Evolutionary conservation across 768 basidiomycete genomes (phyloP).

Genomic region (Trametes punicea): DNA sequence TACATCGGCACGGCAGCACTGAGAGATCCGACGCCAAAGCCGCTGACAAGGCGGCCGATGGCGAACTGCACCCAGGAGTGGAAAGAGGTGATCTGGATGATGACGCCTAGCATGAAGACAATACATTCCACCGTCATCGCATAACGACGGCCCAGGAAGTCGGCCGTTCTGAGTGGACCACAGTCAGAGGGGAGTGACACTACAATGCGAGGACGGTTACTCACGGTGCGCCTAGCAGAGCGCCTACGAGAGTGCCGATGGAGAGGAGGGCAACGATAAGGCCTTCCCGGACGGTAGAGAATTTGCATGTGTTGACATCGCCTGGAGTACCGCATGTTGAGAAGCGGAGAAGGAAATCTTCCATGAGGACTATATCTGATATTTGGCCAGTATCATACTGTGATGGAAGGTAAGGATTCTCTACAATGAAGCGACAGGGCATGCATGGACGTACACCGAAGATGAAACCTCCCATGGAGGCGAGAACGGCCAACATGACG

Average conservation of each 20-base stretch:
- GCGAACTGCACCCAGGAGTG: constrained; percentile 64
- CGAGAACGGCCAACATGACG: constrained; percentile 62
- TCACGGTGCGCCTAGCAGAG: constrained; percentile 58
- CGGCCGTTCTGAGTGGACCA: constrained; percentile 44
- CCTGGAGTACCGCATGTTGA: constrained; percentile 44
- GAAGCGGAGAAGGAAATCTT: constrained; percentile 64
- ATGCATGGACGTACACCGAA: constrained; percentile 25
- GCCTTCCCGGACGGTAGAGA: constrained; percentile 54
- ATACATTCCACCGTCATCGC: constrained; percentile 63
- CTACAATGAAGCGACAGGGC: background rate
- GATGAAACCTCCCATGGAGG: constrained; percentile 61
- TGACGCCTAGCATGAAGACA: constrained; percentile 57
- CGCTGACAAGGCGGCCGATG: constrained; percentile 61
- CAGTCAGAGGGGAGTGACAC: background rate
- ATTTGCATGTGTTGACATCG: constrained; percentile 44
- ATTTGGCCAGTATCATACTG: constrained; percentile 77
- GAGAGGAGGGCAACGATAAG: constrained; percentile 70
- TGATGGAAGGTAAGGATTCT: background rate
- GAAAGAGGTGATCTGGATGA: constrained; percentile 52
- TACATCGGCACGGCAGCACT: constrained; percentile 71
- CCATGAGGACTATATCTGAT: constrained; percentile 71
- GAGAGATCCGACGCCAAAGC: constrained; percentile 65
- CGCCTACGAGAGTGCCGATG: constrained; percentile 66
- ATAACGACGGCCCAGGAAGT: constrained; percentile 59
- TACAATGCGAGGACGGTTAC: constrained; percentile 23